Base-by-base conservation (phyloP, 768 basidiomycete genomes). In the Wakefieldia striispora region DNA sequence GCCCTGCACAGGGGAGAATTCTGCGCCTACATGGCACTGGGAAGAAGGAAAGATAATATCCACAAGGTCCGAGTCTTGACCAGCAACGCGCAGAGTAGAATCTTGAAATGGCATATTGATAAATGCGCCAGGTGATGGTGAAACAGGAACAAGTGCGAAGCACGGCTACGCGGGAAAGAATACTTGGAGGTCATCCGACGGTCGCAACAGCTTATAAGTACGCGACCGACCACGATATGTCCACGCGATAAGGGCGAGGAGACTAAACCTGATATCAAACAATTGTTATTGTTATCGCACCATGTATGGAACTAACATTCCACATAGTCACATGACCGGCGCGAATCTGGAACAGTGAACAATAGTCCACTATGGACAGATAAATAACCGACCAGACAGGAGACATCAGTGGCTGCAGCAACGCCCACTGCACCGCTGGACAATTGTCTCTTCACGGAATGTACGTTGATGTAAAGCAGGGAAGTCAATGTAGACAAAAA, bases 231-330 rank as follows among this genome's bases (percentile, higher is more conserved):
- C 21, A 24, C 26, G 40, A 17, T 36, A 16, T 11, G 39, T 26
- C 49, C 50, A 51, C 44, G 38, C 55, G 33, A 34, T 17, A 37
- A 48, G 43, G 50, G 38, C 27, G 40, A 44, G 53, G 49, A 24
- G 50, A 42, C 51, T 46, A 42, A 43, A 36, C 38, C 44, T 50
- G 51, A 49, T 46, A 16, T 40, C 42, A 51, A 60, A 70, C 62
- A 68, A 68, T 64, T 53, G 47, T 37, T 58, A 67, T 64, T 58
- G 59, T 68, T 37, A 42, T 58, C 40, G 33, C 27, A 29, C 29
- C 10, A 24, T 21, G 49, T 34, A 10, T 11, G 24, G 16, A 4
- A 11, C 12, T 3, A 12, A 12, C 29, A 27, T 38, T 14, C 41
- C 43, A 12, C 24, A 14, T 13, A 17, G 13, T 59, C 66, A 68